Base-by-base conservation (phyloP, 495 filamentous ascomycete species). In the Daldinia bambusicola region DNA sequence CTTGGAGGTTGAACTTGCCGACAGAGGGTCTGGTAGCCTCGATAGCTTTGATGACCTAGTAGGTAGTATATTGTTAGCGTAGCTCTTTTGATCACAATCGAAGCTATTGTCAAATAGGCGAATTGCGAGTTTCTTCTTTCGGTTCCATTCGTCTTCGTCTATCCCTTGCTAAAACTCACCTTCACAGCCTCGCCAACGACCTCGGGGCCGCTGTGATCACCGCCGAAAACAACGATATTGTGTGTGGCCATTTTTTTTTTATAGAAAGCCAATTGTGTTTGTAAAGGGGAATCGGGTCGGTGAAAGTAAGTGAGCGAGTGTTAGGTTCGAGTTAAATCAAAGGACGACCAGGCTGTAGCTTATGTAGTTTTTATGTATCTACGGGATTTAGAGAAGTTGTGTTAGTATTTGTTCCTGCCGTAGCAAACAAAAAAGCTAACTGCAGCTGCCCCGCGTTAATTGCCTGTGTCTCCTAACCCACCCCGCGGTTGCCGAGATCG, bases 161-260 rank as follows among this genome's bases (percentile, higher is more conserved):
- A 34, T 16, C 14, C 16, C 16, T 45, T 45, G 41, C 9, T 13
- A 26, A 26, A 26, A 75, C 84, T 69, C 74, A 96, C 93, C 90
- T 98, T 98, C 72, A 97, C 74, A 61, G 89, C 94, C 84, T 97
- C 94, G 57, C 82, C 81, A 1, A 86, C 80, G 55, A 87, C 95
- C 89, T 99, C 95, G 12, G 95, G 95, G 78, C 95, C 95, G 75
- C 92, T 93, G 81, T 97, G 93, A 81, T 99, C 95, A 77, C 95
- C 95, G 74, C 81, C 89, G 77, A 94, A 93, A 51, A 93, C 91
- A 26, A 88, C 85, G 73, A 88, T 88, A 55, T 87, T 87, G 67
- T 86, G 81, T 55, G 79, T 80, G 57, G 84, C 71, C 85, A 88
- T 88, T 51, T 66, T 79, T n/a, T n/a, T n/a, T n/a, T n/a, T n/a